phyloP scores from a whole-genome alignment of 805 yeast genomes.

The Metschnikowia noctiluminum region DNA sequence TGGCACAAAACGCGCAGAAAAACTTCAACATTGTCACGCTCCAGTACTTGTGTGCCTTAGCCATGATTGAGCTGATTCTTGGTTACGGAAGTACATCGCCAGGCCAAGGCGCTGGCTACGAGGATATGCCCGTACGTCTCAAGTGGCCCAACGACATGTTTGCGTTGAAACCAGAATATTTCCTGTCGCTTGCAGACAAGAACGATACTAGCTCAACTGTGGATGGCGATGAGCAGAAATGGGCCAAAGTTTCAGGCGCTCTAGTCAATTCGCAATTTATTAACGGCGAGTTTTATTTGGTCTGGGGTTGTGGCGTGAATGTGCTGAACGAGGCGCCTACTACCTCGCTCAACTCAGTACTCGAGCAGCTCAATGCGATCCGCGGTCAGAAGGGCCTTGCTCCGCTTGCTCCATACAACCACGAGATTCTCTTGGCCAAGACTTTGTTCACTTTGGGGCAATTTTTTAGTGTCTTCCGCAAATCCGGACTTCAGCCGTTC shows the following conservation, averaged over 20 bases:
- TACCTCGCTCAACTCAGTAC: constrained; percentile 74
- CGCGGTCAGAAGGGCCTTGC: constrained; percentile 42
- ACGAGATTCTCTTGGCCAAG: constrained; percentile 60
- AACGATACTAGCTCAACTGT: constrained; percentile 34
- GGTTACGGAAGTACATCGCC: constrained; percentile 45
- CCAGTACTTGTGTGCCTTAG: constrained; percentile 82
- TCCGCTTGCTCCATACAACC: constrained; percentile 44
- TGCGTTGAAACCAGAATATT: constrained; percentile 62
- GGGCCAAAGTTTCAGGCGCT: constrained; percentile 79
- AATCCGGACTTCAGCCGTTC: constrained; percentile 65
- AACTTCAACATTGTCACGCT: constrained; percentile 68
- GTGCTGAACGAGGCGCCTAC: constrained; percentile 87
- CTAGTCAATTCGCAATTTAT: constrained; percentile 74
- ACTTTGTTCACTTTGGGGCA: constrained; percentile 62
- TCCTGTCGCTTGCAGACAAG: constrained; percentile 27
- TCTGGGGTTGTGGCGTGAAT: constrained; percentile 86
- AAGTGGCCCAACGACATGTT: constrained; percentile 98
- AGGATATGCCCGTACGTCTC: constrained; percentile 70
- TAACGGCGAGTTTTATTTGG: constrained; percentile 57
- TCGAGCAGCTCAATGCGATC: constrained; percentile 55
- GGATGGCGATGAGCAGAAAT: constrained; percentile 59
- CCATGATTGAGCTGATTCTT: constrained; percentile 73
- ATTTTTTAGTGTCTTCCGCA: constrained; percentile 56
- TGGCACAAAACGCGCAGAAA: constrained; percentile 45
- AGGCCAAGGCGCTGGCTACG: constrained; percentile 52